phyloP scores from a whole-genome alignment of 768 basidiomycete species.

The Amylocystis lapponica region DNA sequence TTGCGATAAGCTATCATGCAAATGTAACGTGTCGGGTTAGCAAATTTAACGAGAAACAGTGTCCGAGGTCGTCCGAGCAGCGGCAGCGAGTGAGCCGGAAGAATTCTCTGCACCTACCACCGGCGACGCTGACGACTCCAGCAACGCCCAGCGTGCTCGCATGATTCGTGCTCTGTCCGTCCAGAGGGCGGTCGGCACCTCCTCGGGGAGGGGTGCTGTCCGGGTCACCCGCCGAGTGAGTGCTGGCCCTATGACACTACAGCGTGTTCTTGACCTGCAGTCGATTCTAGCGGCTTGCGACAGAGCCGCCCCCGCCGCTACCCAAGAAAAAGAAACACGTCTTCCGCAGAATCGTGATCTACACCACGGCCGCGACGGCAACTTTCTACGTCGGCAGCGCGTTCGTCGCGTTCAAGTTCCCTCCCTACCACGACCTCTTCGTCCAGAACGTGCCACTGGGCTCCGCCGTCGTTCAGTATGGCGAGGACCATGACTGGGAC shows the following conservation, averaged over 20 bases:
- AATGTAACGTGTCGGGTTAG: too few species aligned
- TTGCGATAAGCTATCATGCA: too few species aligned
- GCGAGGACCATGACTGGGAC: constrained; percentile 77
- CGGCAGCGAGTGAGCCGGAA: too few species aligned
- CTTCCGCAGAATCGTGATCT: constrained; percentile 58
- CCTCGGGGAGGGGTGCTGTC: constrained; percentile 39
- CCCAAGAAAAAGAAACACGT: constrained; percentile 50
- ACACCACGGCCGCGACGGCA: constrained; percentile 60
- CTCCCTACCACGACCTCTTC: constrained; percentile 83
- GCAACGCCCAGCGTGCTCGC: constrained; percentile 9
- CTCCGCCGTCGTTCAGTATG: constrained; percentile 71
- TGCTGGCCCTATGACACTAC: constrained; percentile 9
- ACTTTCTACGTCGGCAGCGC: constrained; percentile 83
- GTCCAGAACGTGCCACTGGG: constrained; percentile 75
- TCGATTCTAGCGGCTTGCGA: constrained; percentile 50
- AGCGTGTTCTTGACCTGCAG: constrained; percentile 3
- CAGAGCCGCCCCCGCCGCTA: constrained; percentile 39
- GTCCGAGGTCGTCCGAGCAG: not conserved
- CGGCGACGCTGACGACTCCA: constrained; percentile 1
- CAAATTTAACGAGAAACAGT: too few species aligned
- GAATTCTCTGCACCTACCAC: not conserved
- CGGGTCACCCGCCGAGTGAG: constrained; percentile 58
- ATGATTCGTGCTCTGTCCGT: constrained; percentile 55
- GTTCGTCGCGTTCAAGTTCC: constrained; percentile 71
- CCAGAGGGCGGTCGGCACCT: constrained; percentile 42